These are phyloP conservation scores for Phytophthora sp. DNA, from an alignment of 352 stramenopile species.

Conservation along the genomic window DNA sequence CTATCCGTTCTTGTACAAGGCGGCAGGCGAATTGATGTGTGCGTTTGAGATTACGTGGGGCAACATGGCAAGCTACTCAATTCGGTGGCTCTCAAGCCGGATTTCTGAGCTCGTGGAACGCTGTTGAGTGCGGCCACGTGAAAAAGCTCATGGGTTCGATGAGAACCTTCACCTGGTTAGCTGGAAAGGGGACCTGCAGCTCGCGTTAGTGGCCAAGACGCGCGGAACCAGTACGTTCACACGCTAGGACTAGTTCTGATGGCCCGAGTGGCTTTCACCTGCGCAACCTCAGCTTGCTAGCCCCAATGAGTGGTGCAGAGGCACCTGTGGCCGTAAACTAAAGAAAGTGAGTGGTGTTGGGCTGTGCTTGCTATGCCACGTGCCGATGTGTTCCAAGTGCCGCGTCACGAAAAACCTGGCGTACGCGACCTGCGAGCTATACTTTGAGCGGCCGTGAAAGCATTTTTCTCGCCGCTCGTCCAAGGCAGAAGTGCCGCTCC, in stretches of 20 bases:
- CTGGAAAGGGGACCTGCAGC: conserved; percentile 26
- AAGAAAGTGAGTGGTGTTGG: conserved; percentile 38
- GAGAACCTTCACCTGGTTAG: conserved; percentile 34
- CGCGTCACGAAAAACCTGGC: conserved; percentile 43
- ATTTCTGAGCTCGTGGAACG: conserved; percentile 55
- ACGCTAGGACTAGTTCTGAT: conserved; percentile 13
- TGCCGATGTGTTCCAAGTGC: conserved; percentile 47
- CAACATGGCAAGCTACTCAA: conserved; percentile 46
- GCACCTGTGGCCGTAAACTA: conserved; percentile 39
- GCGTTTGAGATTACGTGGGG: conserved; percentile 45
- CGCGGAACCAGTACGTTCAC: conserved; percentile 1
- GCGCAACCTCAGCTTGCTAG: conserved; percentile 19
- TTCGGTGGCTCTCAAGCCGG: conserved; percentile 43
- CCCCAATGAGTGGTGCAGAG: conserved; percentile 23
- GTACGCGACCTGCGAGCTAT: conserved; percentile 35
- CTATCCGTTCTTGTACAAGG: conserved; percentile 46
- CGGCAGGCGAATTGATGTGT: conserved; percentile 41
- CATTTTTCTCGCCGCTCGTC: conserved; percentile 39
- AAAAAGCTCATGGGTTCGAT: conserved; percentile 57
- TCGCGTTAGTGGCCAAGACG: conserved; percentile 5
- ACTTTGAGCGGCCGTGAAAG: conserved; percentile 33
- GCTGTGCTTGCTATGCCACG: conserved; percentile 39
- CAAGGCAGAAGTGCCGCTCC: conserved; percentile 32
- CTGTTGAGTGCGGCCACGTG: conserved; percentile 45
- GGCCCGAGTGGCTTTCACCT: conserved; percentile 18